Evolutionary conservation across 139 green algal species (phyloP).

Genomic region (Pseudopediastrum boryanum): DNA sequence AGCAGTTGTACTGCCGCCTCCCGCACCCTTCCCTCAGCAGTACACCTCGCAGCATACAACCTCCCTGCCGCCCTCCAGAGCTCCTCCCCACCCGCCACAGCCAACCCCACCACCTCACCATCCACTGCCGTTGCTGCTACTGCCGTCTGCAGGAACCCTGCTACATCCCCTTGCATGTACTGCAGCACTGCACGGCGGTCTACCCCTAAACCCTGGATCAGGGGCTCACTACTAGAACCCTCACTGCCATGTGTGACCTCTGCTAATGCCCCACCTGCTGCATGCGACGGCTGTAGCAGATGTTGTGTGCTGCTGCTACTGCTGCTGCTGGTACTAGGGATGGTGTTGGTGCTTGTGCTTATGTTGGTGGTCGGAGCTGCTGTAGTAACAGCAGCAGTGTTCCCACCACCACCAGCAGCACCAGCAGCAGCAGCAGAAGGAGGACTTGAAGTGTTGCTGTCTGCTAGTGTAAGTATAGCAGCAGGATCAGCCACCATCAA

Average conservation of each 20-base stretch:
- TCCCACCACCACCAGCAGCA: neutral
- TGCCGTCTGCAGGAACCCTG: constrained; percentile 18
- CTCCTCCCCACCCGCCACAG: neutral
- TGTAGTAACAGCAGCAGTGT: neutral
- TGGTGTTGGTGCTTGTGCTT: neutral
- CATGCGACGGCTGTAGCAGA: neutral
- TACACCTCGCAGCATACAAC: constrained; percentile 18
- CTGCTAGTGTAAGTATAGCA: neutral
- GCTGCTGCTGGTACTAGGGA: neutral
- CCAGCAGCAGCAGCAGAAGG: neutral
- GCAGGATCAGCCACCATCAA: neutral
- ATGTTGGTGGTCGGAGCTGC: neutral
- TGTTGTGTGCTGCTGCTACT: constrained; percentile 6
- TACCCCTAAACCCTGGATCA: neutral
- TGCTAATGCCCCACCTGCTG: neutral
- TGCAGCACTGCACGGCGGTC: constrained; percentile 8
- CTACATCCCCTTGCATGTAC: constrained; percentile 8
- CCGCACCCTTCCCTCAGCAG: neutral
- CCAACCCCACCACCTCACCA: constrained; percentile 16
- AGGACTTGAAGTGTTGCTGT: neutral
- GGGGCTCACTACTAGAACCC: neutral
- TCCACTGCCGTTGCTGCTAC: constrained; percentile 3
- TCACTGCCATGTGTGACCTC: neutral
- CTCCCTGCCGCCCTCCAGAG: constrained; percentile 4
- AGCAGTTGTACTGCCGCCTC: constrained; percentile 23